Conservation (phyloP, 345 rosid species). For the Eucalyptus pauciflora region DNA sequence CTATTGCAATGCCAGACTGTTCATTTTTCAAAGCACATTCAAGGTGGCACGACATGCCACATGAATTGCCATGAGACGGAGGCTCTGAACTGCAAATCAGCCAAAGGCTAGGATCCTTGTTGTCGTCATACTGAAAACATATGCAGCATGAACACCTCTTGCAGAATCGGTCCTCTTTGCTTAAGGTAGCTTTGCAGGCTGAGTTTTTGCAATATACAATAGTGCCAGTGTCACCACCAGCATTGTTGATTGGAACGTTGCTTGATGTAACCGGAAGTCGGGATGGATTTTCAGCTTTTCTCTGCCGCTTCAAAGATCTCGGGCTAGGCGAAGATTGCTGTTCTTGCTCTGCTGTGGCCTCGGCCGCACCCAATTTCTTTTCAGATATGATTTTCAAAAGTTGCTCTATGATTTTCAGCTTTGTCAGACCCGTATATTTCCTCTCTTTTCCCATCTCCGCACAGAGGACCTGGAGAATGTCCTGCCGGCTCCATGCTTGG, state of each 20-base stretch:
- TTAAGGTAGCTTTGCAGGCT: slow-evolving; percentile 72
- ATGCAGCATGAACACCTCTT: slow-evolving; percentile 91
- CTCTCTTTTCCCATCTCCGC: slow-evolving; percentile 98
- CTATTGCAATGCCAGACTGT: slow-evolving; percentile 50
- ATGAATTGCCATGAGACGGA: slow-evolving; percentile 49
- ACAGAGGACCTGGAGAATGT: slow-evolving; percentile 84
- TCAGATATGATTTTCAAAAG: slow-evolving; percentile 70
- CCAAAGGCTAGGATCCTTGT: slow-evolving; percentile 96
- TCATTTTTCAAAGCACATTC: slow-evolving; percentile 76
- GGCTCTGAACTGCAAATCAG: slow-evolving; percentile 62
- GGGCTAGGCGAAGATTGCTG: slow-evolving; percentile 18
- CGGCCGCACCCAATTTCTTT: slow-evolving; percentile 36
- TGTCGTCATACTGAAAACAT: slow-evolving; percentile 75
- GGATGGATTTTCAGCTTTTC: slow-evolving; percentile 57
- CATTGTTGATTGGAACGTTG: slow-evolving; percentile 1
- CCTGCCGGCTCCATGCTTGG: slow-evolving; percentile 93
- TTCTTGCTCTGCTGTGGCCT: slow-evolving; percentile 16
- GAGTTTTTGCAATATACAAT: slow-evolving; percentile 62
- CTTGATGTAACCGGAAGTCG: slow-evolving; percentile 28
- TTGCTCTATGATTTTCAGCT: slow-evolving; percentile 85
- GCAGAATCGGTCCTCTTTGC: slow-evolving; percentile 52
- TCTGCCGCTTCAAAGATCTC: slow-evolving; percentile 44
- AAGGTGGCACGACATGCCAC: slow-evolving; percentile 88
- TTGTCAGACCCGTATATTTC: slow-evolving; percentile 87
- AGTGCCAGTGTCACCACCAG: slow-evolving; percentile 12